phyloP scores from a whole-genome alignment of 2,329 filamentous ascomycete species.

The Xylaria polymorpha region DNA sequence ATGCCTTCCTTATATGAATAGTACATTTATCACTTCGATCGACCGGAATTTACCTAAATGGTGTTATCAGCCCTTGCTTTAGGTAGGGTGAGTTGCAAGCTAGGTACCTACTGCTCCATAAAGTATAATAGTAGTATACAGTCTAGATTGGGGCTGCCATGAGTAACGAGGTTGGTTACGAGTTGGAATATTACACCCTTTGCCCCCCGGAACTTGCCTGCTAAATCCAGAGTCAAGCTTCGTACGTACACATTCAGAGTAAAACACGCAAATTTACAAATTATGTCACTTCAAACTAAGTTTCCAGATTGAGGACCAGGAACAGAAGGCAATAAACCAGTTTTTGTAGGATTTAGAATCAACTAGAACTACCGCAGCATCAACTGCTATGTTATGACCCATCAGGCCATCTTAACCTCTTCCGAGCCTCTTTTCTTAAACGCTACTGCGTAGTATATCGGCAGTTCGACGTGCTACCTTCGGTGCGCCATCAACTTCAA shows the following conservation, averaged over 20 bases:
- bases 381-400: background rate
- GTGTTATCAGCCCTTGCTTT: background rate
- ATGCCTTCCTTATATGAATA: background rate
- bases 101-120: too few relatives aligned
- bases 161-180: background rate
- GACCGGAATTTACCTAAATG: background rate
- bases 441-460: background rate
- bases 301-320: background rate
- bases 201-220: too few relatives aligned
- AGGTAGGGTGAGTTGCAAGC: background rate
- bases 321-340: background rate
- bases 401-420: background rate
- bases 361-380: constrained; percentile 2
- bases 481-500: background rate
- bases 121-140: too few relatives aligned
- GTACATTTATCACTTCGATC: background rate
- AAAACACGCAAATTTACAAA: background rate
- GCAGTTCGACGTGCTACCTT: constrained; percentile 2
- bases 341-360: constrained; percentile 26
- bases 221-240: too few relatives aligned
- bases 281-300: background rate
- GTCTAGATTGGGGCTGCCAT: too few relatives aligned
- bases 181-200: background rate
- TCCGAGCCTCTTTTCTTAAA: background rate
- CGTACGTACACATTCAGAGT: background rate